Percentiles rank a stretch among this genome's conserved stretches.
Evolutionary conservation across 2,329 filamentous ascomycete genomes (phyloP).

Genomic region (Myriosclerotinia scirpicola): DNA sequence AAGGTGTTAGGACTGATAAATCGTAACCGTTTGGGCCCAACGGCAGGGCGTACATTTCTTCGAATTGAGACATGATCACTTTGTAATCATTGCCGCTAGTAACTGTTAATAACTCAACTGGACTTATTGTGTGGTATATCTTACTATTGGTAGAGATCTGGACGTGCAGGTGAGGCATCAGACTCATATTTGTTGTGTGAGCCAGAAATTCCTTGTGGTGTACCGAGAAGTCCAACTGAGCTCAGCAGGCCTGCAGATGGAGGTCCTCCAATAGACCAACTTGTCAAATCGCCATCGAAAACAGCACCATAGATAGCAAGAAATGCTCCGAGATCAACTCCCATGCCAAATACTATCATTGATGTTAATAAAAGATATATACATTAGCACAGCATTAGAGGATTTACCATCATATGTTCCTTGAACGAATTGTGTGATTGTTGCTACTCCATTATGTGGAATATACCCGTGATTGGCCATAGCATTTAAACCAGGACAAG

Average conservation of each 20-base stretch:
- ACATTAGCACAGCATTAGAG: background rate
- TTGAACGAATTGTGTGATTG: constrained; percentile 37
- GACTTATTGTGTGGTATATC: background rate
- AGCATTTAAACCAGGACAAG: constrained; percentile 46
- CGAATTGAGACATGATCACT: constrained; percentile 54
- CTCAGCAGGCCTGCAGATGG: constrained; percentile 38
- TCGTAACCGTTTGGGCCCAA: constrained; percentile 43
- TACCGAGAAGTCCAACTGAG: constrained; percentile 38
- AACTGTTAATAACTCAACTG: background rate
- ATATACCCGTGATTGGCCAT: constrained; percentile 47
- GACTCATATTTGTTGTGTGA: constrained; percentile 57
- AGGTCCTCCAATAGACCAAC: constrained; percentile 54
- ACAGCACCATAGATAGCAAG: constrained; percentile 48
- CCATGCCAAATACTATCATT: constrained; percentile 48
- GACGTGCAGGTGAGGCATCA: constrained; percentile 53
- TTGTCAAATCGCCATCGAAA: constrained; percentile 50
- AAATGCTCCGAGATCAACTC: constrained; percentile 43
- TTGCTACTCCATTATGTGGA: constrained; percentile 44
- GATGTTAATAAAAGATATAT: background rate
- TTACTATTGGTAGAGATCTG: constrained; percentile 50
- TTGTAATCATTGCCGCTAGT: constrained; percentile 50
- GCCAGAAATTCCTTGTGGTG: constrained; percentile 50
- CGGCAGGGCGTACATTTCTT: constrained; percentile 47
- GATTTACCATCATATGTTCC: constrained; percentile 38
- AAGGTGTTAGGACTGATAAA: constrained; percentile 46